phyloP scores from a whole-genome alignment of 257 asterid species.

The Ballota nigra region DNA sequence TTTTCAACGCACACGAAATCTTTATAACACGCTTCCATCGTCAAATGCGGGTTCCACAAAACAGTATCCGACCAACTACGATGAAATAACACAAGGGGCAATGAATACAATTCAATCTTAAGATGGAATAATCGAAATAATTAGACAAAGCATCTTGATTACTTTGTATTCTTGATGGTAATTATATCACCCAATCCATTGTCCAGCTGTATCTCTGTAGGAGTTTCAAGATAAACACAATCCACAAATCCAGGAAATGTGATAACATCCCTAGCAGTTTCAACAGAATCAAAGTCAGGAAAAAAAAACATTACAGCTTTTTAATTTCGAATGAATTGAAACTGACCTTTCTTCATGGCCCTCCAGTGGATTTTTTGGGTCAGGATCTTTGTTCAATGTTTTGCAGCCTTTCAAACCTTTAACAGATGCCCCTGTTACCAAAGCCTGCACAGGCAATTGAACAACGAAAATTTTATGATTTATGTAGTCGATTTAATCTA shows the following conservation, averaged over 20 bases:
- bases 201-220: conserved; percentile 65
- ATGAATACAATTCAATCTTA: not conserved
- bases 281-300: not conserved
- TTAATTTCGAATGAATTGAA: not conserved
- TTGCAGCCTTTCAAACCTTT: conserved; percentile 82
- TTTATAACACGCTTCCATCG: conserved; percentile 86
- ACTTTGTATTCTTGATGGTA: conserved; percentile 80
- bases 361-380: conserved; percentile 82
- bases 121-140: conserved; percentile 5
- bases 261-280: conserved; percentile 62
- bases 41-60: conserved; percentile 91
- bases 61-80: conserved; percentile 95
- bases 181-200: conserved; percentile 81
- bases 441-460: conserved; percentile 58
- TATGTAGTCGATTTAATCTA: not conserved
- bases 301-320: not conserved
- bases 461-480: not conserved
- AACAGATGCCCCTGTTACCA: conserved; percentile 72
- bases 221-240: conserved; percentile 89
- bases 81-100: not conserved
- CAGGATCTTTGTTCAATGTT: conserved; percentile 92
- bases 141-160: conserved; percentile 23
- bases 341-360: conserved; percentile 87
- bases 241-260: conserved; percentile 98
- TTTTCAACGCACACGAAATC: conserved; percentile 94